A percentile compares a stretch with the other conserved stretches of the same genome.
phyloP scores from a whole-genome alignment of 495 filamentous ascomycete species.

The Podospora tetraspora region DNA sequence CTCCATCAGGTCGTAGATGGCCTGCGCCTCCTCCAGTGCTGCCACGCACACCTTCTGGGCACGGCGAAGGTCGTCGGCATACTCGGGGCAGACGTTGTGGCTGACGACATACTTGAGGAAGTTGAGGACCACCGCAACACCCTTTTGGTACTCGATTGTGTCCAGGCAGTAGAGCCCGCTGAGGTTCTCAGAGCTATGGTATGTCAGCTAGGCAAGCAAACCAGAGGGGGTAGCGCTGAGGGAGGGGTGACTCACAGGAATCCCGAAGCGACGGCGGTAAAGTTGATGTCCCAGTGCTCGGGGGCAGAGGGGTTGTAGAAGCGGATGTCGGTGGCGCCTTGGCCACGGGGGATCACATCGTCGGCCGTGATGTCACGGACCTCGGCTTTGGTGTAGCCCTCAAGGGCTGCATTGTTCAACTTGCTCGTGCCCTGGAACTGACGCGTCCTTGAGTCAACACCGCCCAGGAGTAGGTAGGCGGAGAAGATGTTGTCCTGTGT shows the following conservation, averaged over 20 bases:
- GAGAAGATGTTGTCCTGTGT: conserved; percentile 60
- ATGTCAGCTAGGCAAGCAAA: conserved; percentile 8
- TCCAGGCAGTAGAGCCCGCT: conserved; percentile 19
- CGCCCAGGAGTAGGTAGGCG: conserved; percentile 79
- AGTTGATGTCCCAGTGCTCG: conserved; percentile 70
- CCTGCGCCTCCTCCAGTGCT: conserved; percentile 61
- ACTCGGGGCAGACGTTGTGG: conserved; percentile 83
- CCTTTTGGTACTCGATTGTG: conserved; percentile 8
- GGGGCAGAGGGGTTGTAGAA: conserved; percentile 42
- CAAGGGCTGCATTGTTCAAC: conserved; percentile 47
- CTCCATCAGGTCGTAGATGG: conserved; percentile 43
- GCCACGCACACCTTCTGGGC: conserved; percentile 64
- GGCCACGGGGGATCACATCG: conserved; percentile 47
- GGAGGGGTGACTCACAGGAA: conserved; percentile 58
- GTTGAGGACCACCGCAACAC: conserved; percentile 60
- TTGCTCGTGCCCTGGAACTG: conserved; percentile 61
- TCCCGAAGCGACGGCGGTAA: conserved; percentile 66
- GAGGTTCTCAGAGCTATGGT: conserved; percentile 13
- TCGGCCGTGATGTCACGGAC: conserved; percentile 57
- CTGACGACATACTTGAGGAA: conserved; percentile 83
- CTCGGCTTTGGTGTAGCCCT: conserved; percentile 51
- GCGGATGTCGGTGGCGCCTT: conserved; percentile 23
- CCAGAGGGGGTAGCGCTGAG: neutral
- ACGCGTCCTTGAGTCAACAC: conserved; percentile 61
- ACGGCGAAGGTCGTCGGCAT: conserved; percentile 56